These are phyloP conservation scores for Podosphaera xanthii DNA, from an alignment of 2,329 filamentous ascomycete genomes.

Conservation along the genomic window DNA sequence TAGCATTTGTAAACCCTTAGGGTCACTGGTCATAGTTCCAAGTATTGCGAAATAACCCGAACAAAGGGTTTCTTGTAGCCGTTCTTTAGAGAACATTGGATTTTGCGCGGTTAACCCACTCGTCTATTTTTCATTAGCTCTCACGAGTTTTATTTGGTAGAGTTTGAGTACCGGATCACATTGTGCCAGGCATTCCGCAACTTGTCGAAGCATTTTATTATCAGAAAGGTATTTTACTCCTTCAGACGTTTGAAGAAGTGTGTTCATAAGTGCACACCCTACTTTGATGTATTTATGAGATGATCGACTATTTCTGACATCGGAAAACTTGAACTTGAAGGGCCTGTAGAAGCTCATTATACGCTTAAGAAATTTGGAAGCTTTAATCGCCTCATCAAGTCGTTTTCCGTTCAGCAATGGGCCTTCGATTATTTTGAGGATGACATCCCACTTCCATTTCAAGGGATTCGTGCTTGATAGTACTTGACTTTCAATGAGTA, in stretches of 20 bases:
- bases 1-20: conserved; percentile 66
- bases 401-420: conserved; percentile 78
- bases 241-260: conserved; percentile 64
- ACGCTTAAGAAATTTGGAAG: conserved; percentile 88
- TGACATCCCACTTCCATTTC: conserved; percentile 96
- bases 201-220: conserved; percentile 79
- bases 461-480: conserved; percentile 71
- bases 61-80: conserved; percentile 68
- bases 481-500: conserved; percentile 59
- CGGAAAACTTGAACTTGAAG: conserved; percentile 89
- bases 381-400: conserved; percentile 80
- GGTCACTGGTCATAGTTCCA: conserved; percentile 63
- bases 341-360: conserved; percentile 87
- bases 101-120: conserved; percentile 58
- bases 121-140: conserved; percentile 22
- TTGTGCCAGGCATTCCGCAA: conserved; percentile 88
- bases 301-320: conserved; percentile 70
- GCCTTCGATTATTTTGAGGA: conserved; percentile 76
- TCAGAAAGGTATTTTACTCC: conserved; percentile 69
- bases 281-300: conserved; percentile 86
- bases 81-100: conserved; percentile 70
- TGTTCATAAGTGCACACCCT: conserved; percentile 72
- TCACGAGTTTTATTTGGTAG: not conserved
- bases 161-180: conserved; percentile 50
- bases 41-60: conserved; percentile 88